Evolutionary conservation across 2,329 filamentous ascomycete genomes (phyloP), one percentile per base, ranked within the genome.

Genomic region (Paecilomyces sp.): DNA sequence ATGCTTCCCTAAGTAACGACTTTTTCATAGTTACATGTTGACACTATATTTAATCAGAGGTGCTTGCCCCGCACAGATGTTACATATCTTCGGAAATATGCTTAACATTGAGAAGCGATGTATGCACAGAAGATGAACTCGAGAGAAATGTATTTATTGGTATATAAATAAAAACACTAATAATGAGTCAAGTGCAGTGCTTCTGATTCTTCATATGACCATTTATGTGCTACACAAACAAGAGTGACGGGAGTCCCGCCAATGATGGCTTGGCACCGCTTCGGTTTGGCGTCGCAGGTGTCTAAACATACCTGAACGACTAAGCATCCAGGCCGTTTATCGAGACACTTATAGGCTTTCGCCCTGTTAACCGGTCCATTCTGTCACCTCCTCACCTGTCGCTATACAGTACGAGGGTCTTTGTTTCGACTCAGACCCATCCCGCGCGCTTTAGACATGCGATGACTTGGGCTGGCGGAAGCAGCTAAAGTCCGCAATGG

Each of bases 401-500:
- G 3, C n/a, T 47, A 47, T n/a, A 47, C 41, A 9, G n/a, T 59
- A 60, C 57, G 57, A 36, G 51, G 55, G 33, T 24, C 51, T 24
- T 53, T 30, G n/a, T 25, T 25, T 30, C 3, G 28, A 24, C 51
- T 12, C 28, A 30, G 51, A 13, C n/a, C 24, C 22, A 53, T n/a
- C 11, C 9, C 30, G 13, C 36, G 47, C 54, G 54, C 53, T 52
- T 55, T 51, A 68, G 68, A 68, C 56, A 75, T 75, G 73, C 67
- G 68, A 68, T 75, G 73, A 75, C 64, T 59, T 56, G 63, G 55
- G 57, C 33, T 56, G 58, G 60, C 31, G 58, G 41, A 58, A 50
- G 53, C 54, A 63, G 67, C 57, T 60, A 64, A 60, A 67, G 68
- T 70, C 69, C 73, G 70, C 70, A 68, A 80, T 80, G 78, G 76